Evolutionary conservation across 139 green algal genomes (phyloP), one percentile per base, ranked within the genome.

Genomic region (Chlorella ohadii): DNA sequence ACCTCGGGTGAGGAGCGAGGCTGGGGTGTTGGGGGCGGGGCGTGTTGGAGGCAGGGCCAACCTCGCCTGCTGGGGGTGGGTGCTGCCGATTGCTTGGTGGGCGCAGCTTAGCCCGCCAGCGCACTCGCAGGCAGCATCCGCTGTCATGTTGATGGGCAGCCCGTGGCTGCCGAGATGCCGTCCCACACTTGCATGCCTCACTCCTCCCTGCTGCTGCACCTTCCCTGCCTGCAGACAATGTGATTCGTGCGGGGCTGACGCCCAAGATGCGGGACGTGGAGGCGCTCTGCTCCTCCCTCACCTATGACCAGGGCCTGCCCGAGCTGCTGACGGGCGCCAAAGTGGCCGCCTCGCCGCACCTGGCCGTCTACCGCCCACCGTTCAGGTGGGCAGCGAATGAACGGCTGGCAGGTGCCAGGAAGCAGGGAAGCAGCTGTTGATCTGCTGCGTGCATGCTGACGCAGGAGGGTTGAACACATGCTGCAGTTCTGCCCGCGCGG

Each of bases 201-300:
- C 23, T n/a, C 59, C 20, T 33, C 23, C 59, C n/a, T n/a, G n/a
- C n/a, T n/a, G n/a, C 34, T 73, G 25, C 70, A 4, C 39, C 44
- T n/a, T 16, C 23, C 34, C 73, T 6, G 28, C 51, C 34, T 38
- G 94, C 88, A 47, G 97, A 99, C 91, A 99, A 99, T 87, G 97
- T 99, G 36, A 94, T 99, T 38, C 89, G 97, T 1, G 97, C 96
- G 25, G 97, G 97, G 0, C 92, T 99, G 13, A 99, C 97, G 15
- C 97, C 97, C 47, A 99, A 99, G 90, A 92, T 97, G 77, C 91
- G 95, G 39, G 95, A 98, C 84, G 93, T 90, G 4, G 88, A 95
- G 20, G 93, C 96, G 44, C 91, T 99, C 56, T 98, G 94, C 85
- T 88, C 89, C 17, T 97, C 94, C 31, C 90, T 99, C 5, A 98